Evolutionary conservation across 108 stramenopile genomes (phyloP).

Genomic region (Cyclotella sp.): DNA sequence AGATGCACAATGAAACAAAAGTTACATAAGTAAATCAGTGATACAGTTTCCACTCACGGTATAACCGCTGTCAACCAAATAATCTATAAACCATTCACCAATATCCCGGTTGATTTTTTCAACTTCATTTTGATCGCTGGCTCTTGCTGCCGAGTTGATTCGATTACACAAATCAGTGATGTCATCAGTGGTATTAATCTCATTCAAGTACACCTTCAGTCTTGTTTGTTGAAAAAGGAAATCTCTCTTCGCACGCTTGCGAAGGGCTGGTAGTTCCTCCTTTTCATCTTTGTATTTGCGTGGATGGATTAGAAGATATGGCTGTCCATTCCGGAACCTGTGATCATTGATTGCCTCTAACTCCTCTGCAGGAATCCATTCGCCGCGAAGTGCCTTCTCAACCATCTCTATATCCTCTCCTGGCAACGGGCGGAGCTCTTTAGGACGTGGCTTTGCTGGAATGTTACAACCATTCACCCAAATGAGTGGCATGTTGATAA

Average conservation of each 20-base stretch:
- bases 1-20: neutral
- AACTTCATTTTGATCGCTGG: conserved; percentile 6
- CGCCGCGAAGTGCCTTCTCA: conserved; percentile 25
- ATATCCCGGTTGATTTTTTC: neutral
- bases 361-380: conserved; percentile 22
- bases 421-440: neutral
- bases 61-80: conserved; percentile 19
- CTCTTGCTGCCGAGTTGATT: conserved; percentile 1
- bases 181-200: neutral
- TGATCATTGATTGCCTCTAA: conserved; percentile 14
- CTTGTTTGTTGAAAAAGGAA: conserved; percentile 8
- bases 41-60: conserved; percentile 10
- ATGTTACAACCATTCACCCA: conserved; percentile 12
- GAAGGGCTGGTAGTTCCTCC: conserved; percentile 11
- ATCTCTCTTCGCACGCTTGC: conserved; percentile 18
- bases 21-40: neutral
- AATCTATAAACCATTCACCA: conserved; percentile 32
- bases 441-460: neutral
- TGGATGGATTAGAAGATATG: conserved; percentile 13
- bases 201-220: conserved; percentile 7
- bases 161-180: conserved; percentile 6
- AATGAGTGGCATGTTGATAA: conserved; percentile 19
- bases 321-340: conserved; percentile 8
- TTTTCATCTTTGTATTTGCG: conserved; percentile 8
- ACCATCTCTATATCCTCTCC: conserved; percentile 25